Conservation (phyloP, 768 basidiomycete species). For the Lactifluus piperatus region DNA sequence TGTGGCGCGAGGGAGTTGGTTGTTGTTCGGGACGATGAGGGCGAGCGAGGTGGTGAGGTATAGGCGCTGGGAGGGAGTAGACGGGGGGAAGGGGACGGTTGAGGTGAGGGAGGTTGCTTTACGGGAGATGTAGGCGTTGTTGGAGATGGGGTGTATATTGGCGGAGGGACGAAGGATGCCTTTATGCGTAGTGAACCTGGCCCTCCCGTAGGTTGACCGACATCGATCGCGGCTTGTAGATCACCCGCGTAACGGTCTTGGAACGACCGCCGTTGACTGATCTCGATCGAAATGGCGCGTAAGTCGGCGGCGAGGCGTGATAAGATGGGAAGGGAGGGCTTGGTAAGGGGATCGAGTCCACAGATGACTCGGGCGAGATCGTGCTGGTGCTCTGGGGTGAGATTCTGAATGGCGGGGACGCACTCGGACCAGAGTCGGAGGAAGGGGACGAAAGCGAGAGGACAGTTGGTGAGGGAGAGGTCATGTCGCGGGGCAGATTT, state of each 20-base stretch:
- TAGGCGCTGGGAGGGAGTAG: conserved; percentile 21
- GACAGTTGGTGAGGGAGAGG: conserved; percentile 62
- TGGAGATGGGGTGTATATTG: conserved; percentile 36
- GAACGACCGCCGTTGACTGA: conserved; percentile 75
- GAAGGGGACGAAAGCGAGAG: conserved; percentile 56
- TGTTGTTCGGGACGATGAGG: conserved; percentile 11
- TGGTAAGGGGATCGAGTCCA: conserved; percentile 37
- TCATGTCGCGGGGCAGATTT: conserved; percentile 38
- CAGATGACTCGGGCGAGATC: conserved; percentile 81
- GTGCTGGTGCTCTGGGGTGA: conserved; percentile 59
- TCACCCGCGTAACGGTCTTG: conserved; percentile 71
- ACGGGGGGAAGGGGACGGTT: conserved; percentile 19
- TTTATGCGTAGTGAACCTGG: conserved; percentile 30
- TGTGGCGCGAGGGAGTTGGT: conserved; percentile 11
- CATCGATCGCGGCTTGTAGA: conserved; percentile 72
- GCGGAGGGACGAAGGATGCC: conserved; percentile 65
- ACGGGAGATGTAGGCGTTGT: conserved; percentile 17
- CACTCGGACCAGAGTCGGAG: conserved; percentile 63
- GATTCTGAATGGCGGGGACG: conserved; percentile 55
- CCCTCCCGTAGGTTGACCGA: conserved; percentile 32
- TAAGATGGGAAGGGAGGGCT: conserved; percentile 35
- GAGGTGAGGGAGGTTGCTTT: not conserved
- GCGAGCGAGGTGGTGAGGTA: conserved; percentile 21
- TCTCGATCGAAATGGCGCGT: conserved; percentile 81
- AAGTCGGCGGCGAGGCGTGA: conserved; percentile 68